These are phyloP conservation scores for Phytophthora quininea DNA, from an alignment of 352 stramenopile genomes.

Conservation along the genomic window DNA sequence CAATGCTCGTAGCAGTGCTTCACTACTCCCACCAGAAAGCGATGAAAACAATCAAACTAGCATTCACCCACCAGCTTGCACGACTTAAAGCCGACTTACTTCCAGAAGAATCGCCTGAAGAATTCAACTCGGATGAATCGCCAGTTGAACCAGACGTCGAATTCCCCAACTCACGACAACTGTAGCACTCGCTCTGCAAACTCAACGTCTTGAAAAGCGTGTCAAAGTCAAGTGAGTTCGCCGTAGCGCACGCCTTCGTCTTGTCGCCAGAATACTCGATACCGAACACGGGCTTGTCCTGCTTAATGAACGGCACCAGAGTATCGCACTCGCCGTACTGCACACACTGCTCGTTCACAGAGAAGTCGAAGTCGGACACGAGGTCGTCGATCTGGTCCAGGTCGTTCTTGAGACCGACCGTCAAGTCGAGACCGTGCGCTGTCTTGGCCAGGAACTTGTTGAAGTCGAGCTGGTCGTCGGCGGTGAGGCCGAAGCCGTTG, in stretches of 20 bases:
- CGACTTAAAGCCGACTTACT: too few species aligned
- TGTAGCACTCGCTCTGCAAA: slow-evolving; percentile 42
- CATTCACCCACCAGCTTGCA: not conserved
- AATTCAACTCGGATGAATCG: not conserved
- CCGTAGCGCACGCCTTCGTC: slow-evolving; percentile 22
- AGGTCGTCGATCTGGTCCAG: slow-evolving; percentile 45
- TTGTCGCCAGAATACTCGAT: slow-evolving; percentile 62
- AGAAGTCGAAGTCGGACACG: slow-evolving; percentile 57
- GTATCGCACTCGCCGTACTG: slow-evolving; percentile 52
- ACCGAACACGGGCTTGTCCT: slow-evolving; percentile 60
- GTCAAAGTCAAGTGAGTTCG: slow-evolving; percentile 43
- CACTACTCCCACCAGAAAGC: too few species aligned
- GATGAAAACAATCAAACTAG: not conserved
- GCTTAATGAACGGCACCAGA: slow-evolving; percentile 46
- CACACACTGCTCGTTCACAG: slow-evolving; percentile 64
- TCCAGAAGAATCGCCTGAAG: too few species aligned
- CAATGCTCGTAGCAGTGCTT: too few species aligned
- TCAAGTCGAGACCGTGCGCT: slow-evolving; percentile 44
- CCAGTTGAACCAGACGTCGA: slow-evolving; percentile 4
- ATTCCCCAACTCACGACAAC: slow-evolving; percentile 27
- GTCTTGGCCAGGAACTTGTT: slow-evolving; percentile 48
- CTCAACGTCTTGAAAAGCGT: slow-evolving; percentile 46
- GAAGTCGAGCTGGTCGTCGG: slow-evolving; percentile 51
- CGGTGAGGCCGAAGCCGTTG: slow-evolving; percentile 40
- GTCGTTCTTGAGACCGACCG: slow-evolving; percentile 66